Base-by-base conservation (phyloP, 2,329 filamentous ascomycete genomes). In the Arthrobotrys entomopaga region DNA sequence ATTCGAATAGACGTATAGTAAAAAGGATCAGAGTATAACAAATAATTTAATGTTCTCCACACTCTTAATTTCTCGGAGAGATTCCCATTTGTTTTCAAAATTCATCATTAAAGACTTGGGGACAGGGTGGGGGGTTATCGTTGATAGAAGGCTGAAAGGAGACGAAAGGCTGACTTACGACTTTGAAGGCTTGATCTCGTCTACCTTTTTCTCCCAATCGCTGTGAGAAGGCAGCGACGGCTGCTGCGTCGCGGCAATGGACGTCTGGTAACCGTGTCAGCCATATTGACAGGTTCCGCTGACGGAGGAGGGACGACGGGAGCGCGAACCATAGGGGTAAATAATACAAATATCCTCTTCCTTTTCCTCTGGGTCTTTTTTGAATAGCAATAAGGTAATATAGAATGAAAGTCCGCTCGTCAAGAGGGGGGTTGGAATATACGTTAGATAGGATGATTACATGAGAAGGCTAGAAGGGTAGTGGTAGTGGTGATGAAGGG, bases 1-100 rank as follows among this genome's bases (percentile, higher is more conserved):
- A 73, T 65, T 34, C 20, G 49, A 49, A 26, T 43, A 56, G 48
- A 26, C 20, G 40, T 74, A 76, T 77, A 79, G 78, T 46, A 13
- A 80, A 77, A 34, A 80, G 76, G 76, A 82, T 90, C 88, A 90
- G 88, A 89, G 42, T 86, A 86, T 84, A 88, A 88, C 91, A 90
- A 75, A 75, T 75, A 70, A 60, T 60, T 50, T 59, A 7, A 42
- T 85, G 82, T 89, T 92, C 89, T 99, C 95, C 90, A 91, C 95
- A 99, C 87, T 83, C 79, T 70, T 82, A 84, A 85, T 83, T 88
- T 87, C 91, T 98, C 92, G 91, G 95, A 99, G 96, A 99, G 95
- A 99, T 99, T 99, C 95, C 95, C 95, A 99, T 88, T 87, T 97
- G 96, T 90, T 91, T 89, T 89, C 84, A 84, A 84, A 86, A 85